Base-by-base conservation (phyloP, 805 yeast species). In the Lipomyces chichibuensis region DNA sequence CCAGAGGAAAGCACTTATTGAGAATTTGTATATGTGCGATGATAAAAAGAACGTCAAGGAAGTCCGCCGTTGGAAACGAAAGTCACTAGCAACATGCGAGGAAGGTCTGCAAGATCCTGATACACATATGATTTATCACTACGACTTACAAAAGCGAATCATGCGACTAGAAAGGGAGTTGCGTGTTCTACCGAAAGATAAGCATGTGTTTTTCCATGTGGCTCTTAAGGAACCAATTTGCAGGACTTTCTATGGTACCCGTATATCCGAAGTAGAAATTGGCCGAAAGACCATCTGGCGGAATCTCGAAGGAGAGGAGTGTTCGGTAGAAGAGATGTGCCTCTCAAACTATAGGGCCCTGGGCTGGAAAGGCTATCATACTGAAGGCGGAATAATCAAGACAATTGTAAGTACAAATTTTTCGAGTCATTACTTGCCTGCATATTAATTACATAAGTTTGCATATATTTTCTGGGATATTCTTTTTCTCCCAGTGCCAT, bases 311-410 rank as follows among this genome's bases (percentile, higher is more conserved):
- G 71, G 66, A 5, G 54, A 39, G 14, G 63, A 61, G 14, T 64
- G 71, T 4, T 67, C 75, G 2, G 82, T 79, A 1, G 82, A 79
- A 65, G 74, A 73, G 51, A 69, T 74, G n/a, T 79, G 80, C 5
- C 66, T 78, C 25, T 56, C 63, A 8, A 69, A 77, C 49, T 79
- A 79, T 65, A 65, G 27, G 27, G 51, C 52, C 2, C 65, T 57
- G 6, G 79, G 77, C 2, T 79, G 75, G 74, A 52, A 64, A 20
- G 81, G 81, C 7, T 76, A 74, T 32, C 81, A 79, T 65, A 75
- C 73, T 32, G 82, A 79, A 60, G 74, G 74, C 57, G 72, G 80
- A 5, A 71, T 76, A 29, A 55, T 79, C 53, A 65, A 67, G 37
- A 74, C 79, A 0, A 58, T 78, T 27, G 71, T 68, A 63, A 49